Percentiles rank a stretch among this genome's conserved stretches.
Conservation (phyloP, 202 grass and related monocot genomes). For the Saccharum hybrid region DNA sequence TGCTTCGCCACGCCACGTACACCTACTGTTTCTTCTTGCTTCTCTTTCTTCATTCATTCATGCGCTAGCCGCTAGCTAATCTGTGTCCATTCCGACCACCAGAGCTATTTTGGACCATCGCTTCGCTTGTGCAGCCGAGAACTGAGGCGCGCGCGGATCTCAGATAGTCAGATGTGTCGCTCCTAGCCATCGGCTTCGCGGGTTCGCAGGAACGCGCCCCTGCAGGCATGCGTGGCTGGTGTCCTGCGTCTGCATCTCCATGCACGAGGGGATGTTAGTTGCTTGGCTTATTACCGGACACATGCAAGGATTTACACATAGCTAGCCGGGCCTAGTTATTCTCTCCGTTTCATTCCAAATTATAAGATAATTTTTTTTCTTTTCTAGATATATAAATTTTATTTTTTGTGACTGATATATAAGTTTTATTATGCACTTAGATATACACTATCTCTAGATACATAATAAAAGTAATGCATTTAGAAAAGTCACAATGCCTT, state of each 20-base stretch:
- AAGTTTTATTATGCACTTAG: too few species aligned
- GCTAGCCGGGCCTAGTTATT: too few species aligned
- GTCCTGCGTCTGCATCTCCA: not conserved
- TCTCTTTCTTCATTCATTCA: not conserved
- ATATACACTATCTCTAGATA: too few species aligned
- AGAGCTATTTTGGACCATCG: not conserved
- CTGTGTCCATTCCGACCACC: not conserved
- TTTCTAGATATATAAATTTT: too few species aligned
- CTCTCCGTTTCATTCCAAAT: too few species aligned
- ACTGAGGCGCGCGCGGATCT: slow-evolving; percentile 44
- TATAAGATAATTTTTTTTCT: too few species aligned
- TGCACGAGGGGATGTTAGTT: not conserved
- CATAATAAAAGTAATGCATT: too few species aligned
- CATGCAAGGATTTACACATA: not conserved
- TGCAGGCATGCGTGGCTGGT: not conserved
- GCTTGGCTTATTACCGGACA: not conserved
- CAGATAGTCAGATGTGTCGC: not conserved
- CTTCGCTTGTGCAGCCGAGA: not conserved
- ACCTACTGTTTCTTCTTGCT: not conserved
- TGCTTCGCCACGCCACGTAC: too few species aligned
- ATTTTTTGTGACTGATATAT: too few species aligned
- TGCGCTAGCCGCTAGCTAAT: not conserved
- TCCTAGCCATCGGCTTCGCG: too few species aligned
- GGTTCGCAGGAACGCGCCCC: slow-evolving; percentile 19
- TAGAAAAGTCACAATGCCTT: too few species aligned